Conservation (phyloP, 805 yeast species). For the Lachancea sp. region DNA sequence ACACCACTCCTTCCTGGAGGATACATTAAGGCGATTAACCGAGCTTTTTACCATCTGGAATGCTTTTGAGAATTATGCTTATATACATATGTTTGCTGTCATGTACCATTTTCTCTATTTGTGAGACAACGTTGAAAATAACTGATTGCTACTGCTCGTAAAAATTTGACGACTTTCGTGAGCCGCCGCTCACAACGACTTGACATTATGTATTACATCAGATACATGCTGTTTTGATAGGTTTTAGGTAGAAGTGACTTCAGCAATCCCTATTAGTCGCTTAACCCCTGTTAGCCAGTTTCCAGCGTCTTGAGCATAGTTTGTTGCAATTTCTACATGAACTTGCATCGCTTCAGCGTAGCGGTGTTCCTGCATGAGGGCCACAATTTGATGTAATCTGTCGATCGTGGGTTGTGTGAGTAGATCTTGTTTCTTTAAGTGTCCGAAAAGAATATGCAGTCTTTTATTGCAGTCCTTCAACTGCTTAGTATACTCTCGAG, state of each 20-base stretch:
- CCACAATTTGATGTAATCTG: constrained; percentile 46
- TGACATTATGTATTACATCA: not conserved
- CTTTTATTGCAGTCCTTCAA: constrained; percentile 78
- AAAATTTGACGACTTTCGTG: too few relatives aligned
- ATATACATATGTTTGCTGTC: too few relatives aligned
- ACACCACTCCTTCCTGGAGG: too few relatives aligned
- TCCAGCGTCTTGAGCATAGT: constrained; percentile 68
- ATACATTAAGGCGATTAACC: too few relatives aligned
- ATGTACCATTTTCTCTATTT: too few relatives aligned
- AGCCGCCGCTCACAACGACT: not conserved
- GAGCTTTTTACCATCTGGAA: too few relatives aligned
- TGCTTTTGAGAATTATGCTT: too few relatives aligned
- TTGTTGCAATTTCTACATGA: constrained; percentile 54
- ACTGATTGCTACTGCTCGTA: too few relatives aligned
- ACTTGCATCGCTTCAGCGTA: constrained; percentile 52
- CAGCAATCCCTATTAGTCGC: constrained; percentile 73
- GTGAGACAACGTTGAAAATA: too few relatives aligned
- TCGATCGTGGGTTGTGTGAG: constrained; percentile 51
- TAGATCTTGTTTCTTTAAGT: constrained; percentile 65
- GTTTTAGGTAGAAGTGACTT: constrained; percentile 33
- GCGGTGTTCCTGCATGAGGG: constrained; percentile 47
- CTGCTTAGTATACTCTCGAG: constrained; percentile 67
- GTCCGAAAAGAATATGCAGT: constrained; percentile 66
- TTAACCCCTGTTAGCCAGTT: constrained; percentile 91
- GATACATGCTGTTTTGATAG: not conserved